These are phyloP conservation scores for Fusarium albidum DNA, from an alignment of 2,329 filamentous ascomycete species.

Conservation along the genomic window DNA sequence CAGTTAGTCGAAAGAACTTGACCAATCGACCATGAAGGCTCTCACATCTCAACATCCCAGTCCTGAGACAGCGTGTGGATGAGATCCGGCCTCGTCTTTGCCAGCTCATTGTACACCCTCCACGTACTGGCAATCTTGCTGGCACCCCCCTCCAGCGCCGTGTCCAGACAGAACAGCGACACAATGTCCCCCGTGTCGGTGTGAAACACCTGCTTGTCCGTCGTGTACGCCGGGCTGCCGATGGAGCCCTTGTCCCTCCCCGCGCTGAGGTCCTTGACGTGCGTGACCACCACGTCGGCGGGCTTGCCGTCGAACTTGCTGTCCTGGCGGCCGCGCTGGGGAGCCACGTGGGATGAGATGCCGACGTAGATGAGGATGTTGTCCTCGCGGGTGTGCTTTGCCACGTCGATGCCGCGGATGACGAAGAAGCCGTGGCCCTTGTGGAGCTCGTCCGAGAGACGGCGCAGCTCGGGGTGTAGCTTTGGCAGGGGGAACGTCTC, in stretches of 20 bases:
- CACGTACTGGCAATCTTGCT: slow-evolving; percentile 65
- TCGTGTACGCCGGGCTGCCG: slow-evolving; percentile 63
- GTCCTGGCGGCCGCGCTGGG: slow-evolving; percentile 62
- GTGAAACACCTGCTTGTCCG: slow-evolving; percentile 69
- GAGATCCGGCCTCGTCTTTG: slow-evolving; percentile 63
- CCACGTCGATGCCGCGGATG: slow-evolving; percentile 63
- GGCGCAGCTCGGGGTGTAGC: slow-evolving; percentile 58
- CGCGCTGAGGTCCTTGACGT: slow-evolving; percentile 67
- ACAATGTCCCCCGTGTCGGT: slow-evolving; percentile 68
- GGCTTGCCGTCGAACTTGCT: slow-evolving; percentile 52
- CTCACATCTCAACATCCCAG: slow-evolving; percentile 55
- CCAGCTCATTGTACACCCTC: slow-evolving; percentile 69
- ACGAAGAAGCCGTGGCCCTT: slow-evolving; percentile 68
- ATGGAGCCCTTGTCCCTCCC: slow-evolving; percentile 50
- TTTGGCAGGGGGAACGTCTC: slow-evolving; percentile 64
- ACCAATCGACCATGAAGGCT: not conserved
- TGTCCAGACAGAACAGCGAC: slow-evolving; percentile 62
- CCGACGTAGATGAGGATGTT: slow-evolving; percentile 68
- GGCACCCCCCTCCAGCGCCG: slow-evolving; percentile 59
- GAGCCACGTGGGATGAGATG: slow-evolving; percentile 65
- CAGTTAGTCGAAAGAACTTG: accelerated
- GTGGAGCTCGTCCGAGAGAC: slow-evolving; percentile 63
- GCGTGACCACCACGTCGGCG: slow-evolving; percentile 56
- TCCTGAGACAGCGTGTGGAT: slow-evolving; percentile 61
- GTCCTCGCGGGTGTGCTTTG: slow-evolving; percentile 61